phyloP scores from a whole-genome alignment of 768 basidiomycete genomes.

The Phylloporus arenicola region DNA sequence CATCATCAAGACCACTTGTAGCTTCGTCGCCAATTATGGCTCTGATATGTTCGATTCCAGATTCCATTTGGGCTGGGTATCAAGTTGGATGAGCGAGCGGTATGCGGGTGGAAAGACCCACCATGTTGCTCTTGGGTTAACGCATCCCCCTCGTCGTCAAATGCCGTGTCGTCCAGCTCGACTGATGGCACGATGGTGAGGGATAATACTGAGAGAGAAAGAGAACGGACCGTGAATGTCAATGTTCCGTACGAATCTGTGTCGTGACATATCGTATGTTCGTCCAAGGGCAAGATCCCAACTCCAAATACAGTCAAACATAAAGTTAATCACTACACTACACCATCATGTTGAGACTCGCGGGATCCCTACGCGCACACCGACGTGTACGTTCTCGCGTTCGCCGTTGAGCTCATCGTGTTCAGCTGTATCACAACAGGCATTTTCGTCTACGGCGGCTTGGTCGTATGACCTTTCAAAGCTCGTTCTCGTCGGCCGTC shows the following conservation, averaged over 20 bases:
- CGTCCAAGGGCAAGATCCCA: conserved; percentile 4
- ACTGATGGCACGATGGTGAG: conserved; percentile 39
- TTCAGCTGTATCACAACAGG: conserved; percentile 31
- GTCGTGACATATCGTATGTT: conserved; percentile 64
- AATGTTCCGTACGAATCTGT: conserved; percentile 83
- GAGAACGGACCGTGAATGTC: conserved; percentile 58
- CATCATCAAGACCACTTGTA: conserved; percentile 64
- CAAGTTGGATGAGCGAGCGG: conserved; percentile 7
- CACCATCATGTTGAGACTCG: conserved; percentile 44
- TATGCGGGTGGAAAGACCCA: conserved; percentile 28
- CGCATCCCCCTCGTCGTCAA: conserved; percentile 74
- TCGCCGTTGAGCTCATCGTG: neutral
- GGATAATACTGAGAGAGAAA: neutral
- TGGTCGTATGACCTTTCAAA: conserved; percentile 64
- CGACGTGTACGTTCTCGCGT: conserved; percentile 43
- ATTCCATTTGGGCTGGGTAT: conserved; percentile 55
- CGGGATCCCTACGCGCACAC: conserved; percentile 28
- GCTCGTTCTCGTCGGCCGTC: conserved; percentile 69
- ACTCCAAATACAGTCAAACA: conserved; percentile 20
- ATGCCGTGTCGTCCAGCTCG: conserved; percentile 78
- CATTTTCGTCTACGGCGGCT: conserved; percentile 57
- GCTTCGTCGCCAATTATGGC: conserved; percentile 61
- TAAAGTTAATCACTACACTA: neutral
- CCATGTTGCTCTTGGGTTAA: conserved; percentile 83
- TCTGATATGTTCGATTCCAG: conserved; percentile 65